Evolutionary conservation across 306 rosid species (phyloP).

Genomic region (Alnus glutinosa): DNA sequence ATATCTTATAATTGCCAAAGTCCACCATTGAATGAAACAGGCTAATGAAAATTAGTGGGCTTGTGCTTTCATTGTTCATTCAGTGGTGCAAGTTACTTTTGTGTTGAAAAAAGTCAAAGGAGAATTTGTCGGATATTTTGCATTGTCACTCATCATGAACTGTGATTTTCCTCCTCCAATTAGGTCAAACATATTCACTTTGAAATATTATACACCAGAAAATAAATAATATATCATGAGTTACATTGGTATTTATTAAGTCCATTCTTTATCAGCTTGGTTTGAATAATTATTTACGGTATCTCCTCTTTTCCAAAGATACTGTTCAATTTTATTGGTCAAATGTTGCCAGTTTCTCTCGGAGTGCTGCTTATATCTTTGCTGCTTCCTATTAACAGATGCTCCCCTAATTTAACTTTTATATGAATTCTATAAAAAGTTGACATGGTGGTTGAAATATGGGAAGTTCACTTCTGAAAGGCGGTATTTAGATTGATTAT

Average conservation of each 20-base stretch:
- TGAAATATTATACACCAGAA: not conserved
- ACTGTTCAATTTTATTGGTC: not conserved
- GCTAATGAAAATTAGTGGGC: not conserved
- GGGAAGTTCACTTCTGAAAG: not conserved
- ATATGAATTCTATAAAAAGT: not conserved
- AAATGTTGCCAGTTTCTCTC: not conserved
- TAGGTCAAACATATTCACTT: not conserved
- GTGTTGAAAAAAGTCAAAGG: not conserved
- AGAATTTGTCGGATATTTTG: not conserved
- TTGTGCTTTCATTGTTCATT: not conserved
- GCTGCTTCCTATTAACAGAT: not conserved
- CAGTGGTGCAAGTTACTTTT: not conserved
- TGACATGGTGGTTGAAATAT: not conserved
- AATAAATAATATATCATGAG: not conserved
- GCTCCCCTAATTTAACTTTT: not conserved
- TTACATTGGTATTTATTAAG: not conserved
- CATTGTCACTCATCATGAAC: not conserved
- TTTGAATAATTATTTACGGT: not conserved
- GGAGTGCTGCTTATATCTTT: not conserved
- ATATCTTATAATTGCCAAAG: not conserved
- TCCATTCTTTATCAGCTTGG: not conserved
- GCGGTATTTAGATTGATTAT: conserved; percentile 5
- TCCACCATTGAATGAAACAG: not conserved
- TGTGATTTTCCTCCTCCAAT: not conserved
- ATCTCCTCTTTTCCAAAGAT: not conserved